These are phyloP conservation scores for Cyclotella choctawhatcheeana DNA, from an alignment of 108 stramenopile genomes.

Conservation along the genomic window DNA sequence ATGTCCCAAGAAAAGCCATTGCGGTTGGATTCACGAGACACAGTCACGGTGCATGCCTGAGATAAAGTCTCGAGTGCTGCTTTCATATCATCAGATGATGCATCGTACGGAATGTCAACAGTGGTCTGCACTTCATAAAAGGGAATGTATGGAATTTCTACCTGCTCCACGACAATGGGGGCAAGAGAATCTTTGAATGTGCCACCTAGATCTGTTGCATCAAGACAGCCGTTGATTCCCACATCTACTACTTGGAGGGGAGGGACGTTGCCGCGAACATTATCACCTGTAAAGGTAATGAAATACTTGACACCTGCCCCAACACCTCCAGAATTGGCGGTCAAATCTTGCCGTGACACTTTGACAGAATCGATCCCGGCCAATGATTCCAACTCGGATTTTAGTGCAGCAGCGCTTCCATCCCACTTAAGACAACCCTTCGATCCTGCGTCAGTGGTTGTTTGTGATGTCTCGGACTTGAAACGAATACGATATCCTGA, in stretches of 20 bases:
- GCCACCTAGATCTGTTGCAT: slow-evolving; percentile 40
- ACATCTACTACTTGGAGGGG: slow-evolving; percentile 55
- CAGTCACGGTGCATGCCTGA: slow-evolving; percentile 69
- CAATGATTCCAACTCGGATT: slow-evolving; percentile 69
- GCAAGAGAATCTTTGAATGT: slow-evolving; percentile 39
- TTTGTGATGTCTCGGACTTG: slow-evolving; percentile 46
- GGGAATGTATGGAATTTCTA: slow-evolving; percentile 58
- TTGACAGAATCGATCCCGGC: slow-evolving; percentile 52
- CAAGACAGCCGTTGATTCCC: slow-evolving; percentile 58
- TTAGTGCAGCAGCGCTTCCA: slow-evolving; percentile 36
- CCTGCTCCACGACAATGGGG: slow-evolving; percentile 32
- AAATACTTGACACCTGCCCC: slow-evolving; percentile 56
- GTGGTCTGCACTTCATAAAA: slow-evolving; percentile 80
- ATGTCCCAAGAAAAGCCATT: slow-evolving; percentile 74
- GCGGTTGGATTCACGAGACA: slow-evolving; percentile 48
- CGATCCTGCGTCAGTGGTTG: slow-evolving; percentile 51
- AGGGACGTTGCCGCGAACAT: slow-evolving; percentile 76
- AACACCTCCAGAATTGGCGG: slow-evolving; percentile 19
- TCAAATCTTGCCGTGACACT: slow-evolving; percentile 41
- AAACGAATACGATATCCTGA: slow-evolving; percentile 60
- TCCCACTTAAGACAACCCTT: slow-evolving; percentile 58
- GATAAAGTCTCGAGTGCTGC: slow-evolving; percentile 66
- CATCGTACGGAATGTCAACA: slow-evolving; percentile 65
- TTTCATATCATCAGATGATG: slow-evolving; percentile 70
- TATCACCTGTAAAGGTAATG: slow-evolving; percentile 72